Evolutionary conservation across 2,329 filamentous ascomycete genomes (phyloP).

Genomic region (Hymenoscyphus fraxineus): DNA sequence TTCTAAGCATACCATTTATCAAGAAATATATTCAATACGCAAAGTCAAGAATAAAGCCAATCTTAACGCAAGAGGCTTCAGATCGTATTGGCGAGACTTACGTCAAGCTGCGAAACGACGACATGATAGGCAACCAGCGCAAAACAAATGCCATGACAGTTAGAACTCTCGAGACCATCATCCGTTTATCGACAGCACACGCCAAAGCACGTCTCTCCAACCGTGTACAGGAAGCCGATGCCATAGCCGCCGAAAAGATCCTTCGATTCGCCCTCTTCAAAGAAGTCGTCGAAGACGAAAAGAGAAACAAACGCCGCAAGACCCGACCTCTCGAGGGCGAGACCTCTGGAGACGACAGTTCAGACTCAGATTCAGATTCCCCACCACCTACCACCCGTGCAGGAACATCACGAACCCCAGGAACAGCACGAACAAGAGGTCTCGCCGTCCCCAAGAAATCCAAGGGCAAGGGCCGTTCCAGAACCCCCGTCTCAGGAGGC

Average conservation of each 20-base stretch:
- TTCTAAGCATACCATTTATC: constrained; percentile 94
- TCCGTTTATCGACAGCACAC: constrained; percentile 93
- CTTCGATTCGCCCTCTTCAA: constrained; percentile 95
- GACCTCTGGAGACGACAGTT: constrained; percentile 59
- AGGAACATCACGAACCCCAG: constrained; percentile 32
- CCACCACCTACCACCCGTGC: constrained; percentile 29
- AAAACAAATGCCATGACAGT: constrained; percentile 94
- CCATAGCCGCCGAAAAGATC: constrained; percentile 81
- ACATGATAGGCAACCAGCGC: constrained; percentile 89
- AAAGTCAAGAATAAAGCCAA: constrained; percentile 84
- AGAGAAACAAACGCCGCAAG: constrained; percentile 78
- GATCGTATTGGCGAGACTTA: constrained; percentile 91
- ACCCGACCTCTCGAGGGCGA: constrained; percentile 56
- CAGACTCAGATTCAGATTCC: constrained; percentile 41
- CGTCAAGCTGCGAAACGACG: constrained; percentile 89
- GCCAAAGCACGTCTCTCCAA: constrained; percentile 88
- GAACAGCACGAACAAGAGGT: constrained; percentile 35
- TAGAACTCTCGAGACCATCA: constrained; percentile 95
- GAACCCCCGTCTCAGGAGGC: constrained; percentile 38
- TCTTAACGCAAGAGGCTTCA: constrained; percentile 85
- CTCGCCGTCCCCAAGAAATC: constrained; percentile 31
- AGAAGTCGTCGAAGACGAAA: constrained; percentile 77
- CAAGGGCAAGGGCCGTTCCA: constrained; percentile 30
- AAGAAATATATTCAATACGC: constrained; percentile 99
- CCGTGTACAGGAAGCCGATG: constrained; percentile 85